Evolutionary conservation across 352 stramenopile genomes (phyloP).

Genomic region (Phytophthora pisi): DNA sequence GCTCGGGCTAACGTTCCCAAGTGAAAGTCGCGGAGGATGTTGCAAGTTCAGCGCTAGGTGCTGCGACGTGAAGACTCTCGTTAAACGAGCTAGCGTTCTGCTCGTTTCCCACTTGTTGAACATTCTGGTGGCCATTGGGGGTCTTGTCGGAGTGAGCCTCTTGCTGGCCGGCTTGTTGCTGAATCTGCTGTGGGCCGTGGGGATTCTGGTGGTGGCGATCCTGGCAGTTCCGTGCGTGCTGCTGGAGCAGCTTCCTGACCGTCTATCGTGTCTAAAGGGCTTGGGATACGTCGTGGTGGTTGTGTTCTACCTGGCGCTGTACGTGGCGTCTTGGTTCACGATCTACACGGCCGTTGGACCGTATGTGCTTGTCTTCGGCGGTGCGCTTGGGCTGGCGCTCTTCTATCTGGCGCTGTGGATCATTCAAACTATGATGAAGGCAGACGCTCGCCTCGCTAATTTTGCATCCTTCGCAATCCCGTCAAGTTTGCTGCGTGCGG

Average conservation of each 20-base stretch:
- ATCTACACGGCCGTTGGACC: neutral
- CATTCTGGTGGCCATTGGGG: conserved; percentile 8
- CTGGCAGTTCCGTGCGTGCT: neutral
- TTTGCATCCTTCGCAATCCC: neutral
- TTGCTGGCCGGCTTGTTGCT: neutral
- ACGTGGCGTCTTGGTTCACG: neutral
- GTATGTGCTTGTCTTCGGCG: neutral
- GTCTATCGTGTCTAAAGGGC: neutral
- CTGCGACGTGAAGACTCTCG: neutral
- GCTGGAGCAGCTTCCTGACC: neutral
- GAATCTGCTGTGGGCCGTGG: neutral
- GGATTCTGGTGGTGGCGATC: neutral
- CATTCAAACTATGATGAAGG: neutral
- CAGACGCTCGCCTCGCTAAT: conserved; percentile 2
- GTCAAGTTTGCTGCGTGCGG: neutral
- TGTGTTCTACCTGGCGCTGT: neutral
- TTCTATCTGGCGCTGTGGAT: neutral
- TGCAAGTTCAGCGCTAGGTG: neutral
- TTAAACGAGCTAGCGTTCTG: neutral
- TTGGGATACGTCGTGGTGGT: neutral
- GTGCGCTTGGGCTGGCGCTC: neutral
- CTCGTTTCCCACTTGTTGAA: conserved; percentile 21
- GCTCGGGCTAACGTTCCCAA: neutral
- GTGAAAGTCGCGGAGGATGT: neutral
- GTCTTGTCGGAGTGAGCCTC: neutral